These are phyloP conservation scores for Inonotus hispidus DNA, from an alignment of 1,284 basidiomycete genomes.

Conservation along the genomic window DNA sequence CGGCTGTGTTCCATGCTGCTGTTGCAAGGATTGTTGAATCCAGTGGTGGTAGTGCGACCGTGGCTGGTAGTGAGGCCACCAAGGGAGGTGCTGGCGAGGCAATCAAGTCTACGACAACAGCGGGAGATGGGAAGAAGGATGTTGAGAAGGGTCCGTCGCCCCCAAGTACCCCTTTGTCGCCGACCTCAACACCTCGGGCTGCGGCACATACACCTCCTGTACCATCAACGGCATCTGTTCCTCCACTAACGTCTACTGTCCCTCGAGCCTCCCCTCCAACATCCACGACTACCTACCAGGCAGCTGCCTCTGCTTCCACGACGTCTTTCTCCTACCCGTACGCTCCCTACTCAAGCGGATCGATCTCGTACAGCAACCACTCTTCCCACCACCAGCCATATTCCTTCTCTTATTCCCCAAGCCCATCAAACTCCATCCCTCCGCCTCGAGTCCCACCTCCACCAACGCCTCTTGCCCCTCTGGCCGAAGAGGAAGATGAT, in stretches of 20 bases:
- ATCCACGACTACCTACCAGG: conserved; percentile 8
- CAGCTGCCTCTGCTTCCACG: not conserved
- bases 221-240: not conserved
- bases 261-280: conserved; percentile 2
- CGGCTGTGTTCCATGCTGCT: conserved; percentile 13
- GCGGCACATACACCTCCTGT: not conserved
- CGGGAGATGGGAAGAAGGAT: not conserved
- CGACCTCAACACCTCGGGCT: not conserved
- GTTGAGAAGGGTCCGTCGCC: not conserved
- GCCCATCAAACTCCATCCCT: not conserved
- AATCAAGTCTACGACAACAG: not conserved
- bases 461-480: not conserved
- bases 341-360: not conserved
- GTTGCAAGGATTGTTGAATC: conserved; percentile 8
- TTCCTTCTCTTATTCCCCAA: conserved; percentile 1
- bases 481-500: conserved; percentile 41
- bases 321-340: conserved; percentile 1
- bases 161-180: not conserved
- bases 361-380: not conserved
- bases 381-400: conserved; percentile 6
- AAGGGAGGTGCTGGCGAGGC: conserved; percentile 2
- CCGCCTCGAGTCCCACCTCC: conserved; percentile 4
- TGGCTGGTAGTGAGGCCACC: not conserved
- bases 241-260: not conserved
- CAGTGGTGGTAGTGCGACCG: not conserved